These are phyloP conservation scores for Quercus robur DNA, from an alignment of 306 rosid species.

Conservation along the genomic window DNA sequence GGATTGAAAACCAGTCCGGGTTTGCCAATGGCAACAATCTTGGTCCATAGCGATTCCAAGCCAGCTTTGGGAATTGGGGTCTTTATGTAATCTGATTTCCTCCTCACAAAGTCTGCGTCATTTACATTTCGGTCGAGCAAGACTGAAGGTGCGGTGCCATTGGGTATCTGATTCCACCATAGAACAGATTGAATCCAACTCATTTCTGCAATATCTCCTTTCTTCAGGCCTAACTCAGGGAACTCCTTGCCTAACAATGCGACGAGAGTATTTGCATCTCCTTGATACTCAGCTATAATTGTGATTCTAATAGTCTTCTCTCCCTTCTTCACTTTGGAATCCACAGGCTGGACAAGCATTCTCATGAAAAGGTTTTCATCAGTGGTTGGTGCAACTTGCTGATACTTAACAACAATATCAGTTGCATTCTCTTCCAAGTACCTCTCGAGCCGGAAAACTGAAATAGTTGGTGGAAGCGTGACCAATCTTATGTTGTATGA, in stretches of 20 bases:
- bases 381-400: slow-evolving; percentile 19
- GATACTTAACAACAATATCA: slow-evolving; percentile 18
- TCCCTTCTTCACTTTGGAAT: background rate
- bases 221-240: slow-evolving; percentile 27
- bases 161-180: slow-evolving; percentile 9
- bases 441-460: slow-evolving; percentile 39
- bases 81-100: slow-evolving; percentile 31
- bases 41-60: slow-evolving; percentile 21
- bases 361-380: slow-evolving; percentile 24
- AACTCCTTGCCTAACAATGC: slow-evolving; percentile 10
- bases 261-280: slow-evolving; percentile 7
- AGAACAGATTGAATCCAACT: slow-evolving; percentile 23
- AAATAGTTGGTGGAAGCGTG: slow-evolving; percentile 37
- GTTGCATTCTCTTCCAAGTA: slow-evolving; percentile 32
- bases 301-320: slow-evolving; percentile 11
- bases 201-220: slow-evolving; percentile 12
- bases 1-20: slow-evolving; percentile 26
- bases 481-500: slow-evolving; percentile 46
- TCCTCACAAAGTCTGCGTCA: background rate
- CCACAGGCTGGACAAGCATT: slow-evolving; percentile 9
- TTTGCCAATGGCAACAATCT: slow-evolving; percentile 15
- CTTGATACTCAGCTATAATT: slow-evolving; percentile 13
- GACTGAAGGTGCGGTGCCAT: background rate
- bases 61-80: slow-evolving; percentile 26
- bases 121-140: slow-evolving; percentile 9